Evolutionary conservation across 73 alveolate species (phyloP).

Genomic region (Tetrahymena thermophila): DNA sequence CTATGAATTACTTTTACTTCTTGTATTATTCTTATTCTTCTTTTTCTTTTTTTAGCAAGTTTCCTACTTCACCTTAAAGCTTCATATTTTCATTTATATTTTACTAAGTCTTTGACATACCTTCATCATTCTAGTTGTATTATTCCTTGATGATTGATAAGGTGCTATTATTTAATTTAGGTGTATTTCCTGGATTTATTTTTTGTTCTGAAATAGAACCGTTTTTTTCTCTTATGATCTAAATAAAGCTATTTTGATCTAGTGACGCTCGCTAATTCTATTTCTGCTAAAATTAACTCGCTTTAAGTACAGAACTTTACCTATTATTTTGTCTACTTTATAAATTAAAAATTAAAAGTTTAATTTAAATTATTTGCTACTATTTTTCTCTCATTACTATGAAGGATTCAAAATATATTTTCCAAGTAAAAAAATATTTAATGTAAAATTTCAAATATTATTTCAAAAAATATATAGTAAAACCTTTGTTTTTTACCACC

Average conservation of each 20-base stretch:
- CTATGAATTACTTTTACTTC: neutral
- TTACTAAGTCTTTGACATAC: neutral
- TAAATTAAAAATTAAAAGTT: too few species aligned
- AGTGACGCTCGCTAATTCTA: neutral
- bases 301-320: neutral
- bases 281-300: neutral
- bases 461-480: too few species aligned
- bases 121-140: neutral
- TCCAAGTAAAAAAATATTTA: too few species aligned
- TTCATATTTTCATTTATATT: neutral
- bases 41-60: neutral
- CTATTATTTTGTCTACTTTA: neutral
- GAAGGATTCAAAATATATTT: too few species aligned
- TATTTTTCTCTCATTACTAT: too few species aligned
- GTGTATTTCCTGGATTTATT: neutral
- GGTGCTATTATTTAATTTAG: neutral
- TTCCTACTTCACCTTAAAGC: neutral
- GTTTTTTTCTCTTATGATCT: neutral
- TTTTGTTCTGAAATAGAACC: neutral
- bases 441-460: too few species aligned
- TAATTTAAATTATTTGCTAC: too few species aligned
- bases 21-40: neutral
- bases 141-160: neutral
- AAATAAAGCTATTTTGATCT: neutral
- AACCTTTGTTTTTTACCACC: too few species aligned